Percentiles rank a stretch among this genome's conserved stretches.
Evolutionary conservation across 1,284 basidiomycete genomes (phyloP).

Genomic region (Cutaneotrichosporon sp.): DNA sequence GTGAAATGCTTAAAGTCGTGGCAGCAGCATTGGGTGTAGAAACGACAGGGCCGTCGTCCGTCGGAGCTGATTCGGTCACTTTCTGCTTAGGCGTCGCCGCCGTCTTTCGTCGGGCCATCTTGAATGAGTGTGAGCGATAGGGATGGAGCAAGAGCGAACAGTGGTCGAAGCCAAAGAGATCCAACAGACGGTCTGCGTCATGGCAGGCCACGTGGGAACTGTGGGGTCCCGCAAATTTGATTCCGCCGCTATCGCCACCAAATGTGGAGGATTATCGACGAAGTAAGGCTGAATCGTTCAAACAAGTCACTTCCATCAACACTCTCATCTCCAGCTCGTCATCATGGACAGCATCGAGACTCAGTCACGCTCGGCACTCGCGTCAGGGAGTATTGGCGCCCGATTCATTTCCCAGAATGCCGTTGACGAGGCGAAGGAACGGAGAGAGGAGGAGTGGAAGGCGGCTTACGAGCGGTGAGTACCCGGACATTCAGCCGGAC

Average conservation of each 20-base stretch:
- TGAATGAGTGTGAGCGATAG: too few species aligned
- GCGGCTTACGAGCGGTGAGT: conserved; percentile 80
- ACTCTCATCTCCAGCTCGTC: background rate
- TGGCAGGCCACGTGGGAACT: too few species aligned
- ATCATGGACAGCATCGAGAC: conserved; percentile 19
- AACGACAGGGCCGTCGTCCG: too few species aligned
- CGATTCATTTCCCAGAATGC: conserved; percentile 64
- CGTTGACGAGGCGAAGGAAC: conserved; percentile 68
- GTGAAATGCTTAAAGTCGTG: background rate
- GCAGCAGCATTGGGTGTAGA: background rate
- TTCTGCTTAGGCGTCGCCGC: too few species aligned
- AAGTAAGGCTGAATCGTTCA: background rate
- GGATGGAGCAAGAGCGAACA: too few species aligned
- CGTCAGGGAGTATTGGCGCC: conserved; percentile 37
- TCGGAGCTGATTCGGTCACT: background rate
- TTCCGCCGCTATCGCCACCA: background rate
- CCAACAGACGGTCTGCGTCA: too few species aligned
- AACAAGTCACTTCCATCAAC: background rate
- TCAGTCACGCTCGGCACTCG: conserved; percentile 17
- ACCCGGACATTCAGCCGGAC: too few species aligned
- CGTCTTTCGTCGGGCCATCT: too few species aligned
- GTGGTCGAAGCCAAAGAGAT: too few species aligned
- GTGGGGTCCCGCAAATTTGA: background rate
- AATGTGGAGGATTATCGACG: background rate
- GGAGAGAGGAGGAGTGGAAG: conserved; percentile 81